Base-by-base conservation (phyloP, 495 filamentous ascomycete species). In the Aspergillus egyptiacus region DNA sequence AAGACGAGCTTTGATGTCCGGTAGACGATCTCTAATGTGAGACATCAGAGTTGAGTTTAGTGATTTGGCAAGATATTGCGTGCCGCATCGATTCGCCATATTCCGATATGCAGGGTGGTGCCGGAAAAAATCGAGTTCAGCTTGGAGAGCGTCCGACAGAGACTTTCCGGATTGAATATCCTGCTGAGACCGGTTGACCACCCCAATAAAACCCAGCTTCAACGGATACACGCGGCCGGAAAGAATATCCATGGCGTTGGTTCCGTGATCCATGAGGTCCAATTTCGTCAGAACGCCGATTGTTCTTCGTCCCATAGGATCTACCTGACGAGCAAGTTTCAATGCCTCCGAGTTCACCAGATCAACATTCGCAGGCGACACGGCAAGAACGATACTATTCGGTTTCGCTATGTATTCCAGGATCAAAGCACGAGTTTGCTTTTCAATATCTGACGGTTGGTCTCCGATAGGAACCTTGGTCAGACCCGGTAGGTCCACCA, bases 381-480 rank as follows among this genome's bases (percentile, higher is more conserved):
- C 93, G 38, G 93, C 93, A 27, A 99, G 76, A 55, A 99, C 84
- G 63, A 99, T 95, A 63, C 89, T 97, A 75, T 99, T 99, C 6
- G 93, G 93, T 66, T 99, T 99, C 9, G 93, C 93, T 56, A 96
- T 99, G 60, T 99, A 99, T 72, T 99, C 93, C 46, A 91, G 81
- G 52, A 99, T 99, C 49, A 99, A 77, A 46, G 89, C 95, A 33
- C 94, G 82, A 3, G 94, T 99, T 69, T 99, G 93, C 67, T 97
- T 97, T 71, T 99, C 93, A 57, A 99, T 99, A 64, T 99, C 93
- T 51, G 87, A 83, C 15, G 93, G 93, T 67, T 99, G 93, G 64
- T 99, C 93, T 45, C 93, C 93, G 65, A 99, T 99, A 15, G 93
- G 94, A 55, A 95, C 91, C 75, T 99, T 99, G 46, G 93, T 99